Base-by-base conservation (phyloP, 176 grass and related monocot genomes). In the Elymus sibiricus region DNA sequence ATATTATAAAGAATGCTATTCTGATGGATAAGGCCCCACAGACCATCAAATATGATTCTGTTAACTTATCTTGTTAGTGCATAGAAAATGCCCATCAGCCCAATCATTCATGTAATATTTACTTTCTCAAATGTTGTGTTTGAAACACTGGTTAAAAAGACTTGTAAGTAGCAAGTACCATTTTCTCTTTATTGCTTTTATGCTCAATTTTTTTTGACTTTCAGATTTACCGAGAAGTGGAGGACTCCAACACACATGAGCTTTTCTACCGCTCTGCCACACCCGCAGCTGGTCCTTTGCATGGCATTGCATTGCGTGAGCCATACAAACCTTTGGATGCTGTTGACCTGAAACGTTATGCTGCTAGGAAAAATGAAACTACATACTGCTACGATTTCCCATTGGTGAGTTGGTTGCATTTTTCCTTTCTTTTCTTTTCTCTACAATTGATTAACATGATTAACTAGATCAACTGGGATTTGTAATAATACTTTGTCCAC, bases 321-420 rank as follows among this genome's bases (percentile, higher is more conserved):
- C 91, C 78, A 65, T 94, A 98, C 83, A 87, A 84, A 71, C 90
- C 92, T 77, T 87, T 94, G 75, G 87, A 88, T 85, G 65, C 56
- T 79, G 92, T 98, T 88, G 96, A 94, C 82, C 74, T 89, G 79
- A 98, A 92, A 55, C 96, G 96, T 73, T 92, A 92, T 17, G 35
- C 86, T 25, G 91, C 96, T 75, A 95, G 93, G 88, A 95, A 95
- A 58, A 94, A 84, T 62, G 94, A 83, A 93, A 98, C 96, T 25
- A 98, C 96, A 10, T 98, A 98, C 82, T 98, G 96, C 78, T 98
- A 98, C 56, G 96, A 98, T 87, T 98, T 98, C 71, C 93, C 96
- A 66, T 82, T 98, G 90, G 96, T 94, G 86, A 91, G 87, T 85
- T 75, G 2, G 59, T 87, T 83, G 67, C 75, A 75, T 80, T 80